Evolutionary conservation across 768 basidiomycete genomes (phyloP).

Genomic region (Pleurotus giganteus): DNA sequence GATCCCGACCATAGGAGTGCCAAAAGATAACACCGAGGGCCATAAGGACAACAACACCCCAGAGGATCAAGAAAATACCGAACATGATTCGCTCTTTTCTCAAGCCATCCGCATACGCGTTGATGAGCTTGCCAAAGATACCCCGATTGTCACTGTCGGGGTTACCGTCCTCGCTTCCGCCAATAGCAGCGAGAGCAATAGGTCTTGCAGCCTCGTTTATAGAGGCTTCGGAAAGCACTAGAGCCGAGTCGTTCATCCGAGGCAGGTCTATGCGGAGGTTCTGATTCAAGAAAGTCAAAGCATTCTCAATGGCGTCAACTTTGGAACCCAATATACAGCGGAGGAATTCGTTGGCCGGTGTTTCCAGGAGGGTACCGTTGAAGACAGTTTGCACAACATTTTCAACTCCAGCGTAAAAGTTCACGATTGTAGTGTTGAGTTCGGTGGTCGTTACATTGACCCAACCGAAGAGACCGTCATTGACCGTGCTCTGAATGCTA

Average conservation of each 20-base stretch:
- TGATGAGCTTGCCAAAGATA: constrained; percentile 70
- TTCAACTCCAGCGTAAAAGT: constrained; percentile 87
- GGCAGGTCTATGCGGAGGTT: constrained; percentile 84
- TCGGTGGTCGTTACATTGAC: constrained; percentile 86
- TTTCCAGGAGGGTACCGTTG: constrained; percentile 78
- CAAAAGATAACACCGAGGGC: constrained; percentile 68
- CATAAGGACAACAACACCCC: constrained; percentile 82
- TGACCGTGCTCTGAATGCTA: constrained; percentile 70
- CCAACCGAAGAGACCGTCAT: constrained; percentile 92
- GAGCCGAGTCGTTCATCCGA: constrained; percentile 67
- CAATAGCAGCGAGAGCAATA: constrained; percentile 81
- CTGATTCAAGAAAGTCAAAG: constrained; percentile 87
- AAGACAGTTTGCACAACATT: constrained; percentile 75
- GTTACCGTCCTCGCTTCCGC: constrained; percentile 29
- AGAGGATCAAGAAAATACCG: constrained; percentile 75
- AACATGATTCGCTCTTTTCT: constrained; percentile 86
- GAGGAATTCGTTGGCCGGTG: constrained; percentile 83
- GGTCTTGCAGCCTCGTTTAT: constrained; percentile 78
- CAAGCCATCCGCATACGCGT: constrained; percentile 68
- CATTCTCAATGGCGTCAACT: constrained; percentile 81
- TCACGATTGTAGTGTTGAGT: constrained; percentile 82
- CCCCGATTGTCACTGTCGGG: constrained; percentile 51
- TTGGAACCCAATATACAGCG: constrained; percentile 91
- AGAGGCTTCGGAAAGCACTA: constrained; percentile 70
- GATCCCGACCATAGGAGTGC: constrained; percentile 59